Conservation (phyloP, 306 rosid species). For the Prunus fruticosa region DNA sequence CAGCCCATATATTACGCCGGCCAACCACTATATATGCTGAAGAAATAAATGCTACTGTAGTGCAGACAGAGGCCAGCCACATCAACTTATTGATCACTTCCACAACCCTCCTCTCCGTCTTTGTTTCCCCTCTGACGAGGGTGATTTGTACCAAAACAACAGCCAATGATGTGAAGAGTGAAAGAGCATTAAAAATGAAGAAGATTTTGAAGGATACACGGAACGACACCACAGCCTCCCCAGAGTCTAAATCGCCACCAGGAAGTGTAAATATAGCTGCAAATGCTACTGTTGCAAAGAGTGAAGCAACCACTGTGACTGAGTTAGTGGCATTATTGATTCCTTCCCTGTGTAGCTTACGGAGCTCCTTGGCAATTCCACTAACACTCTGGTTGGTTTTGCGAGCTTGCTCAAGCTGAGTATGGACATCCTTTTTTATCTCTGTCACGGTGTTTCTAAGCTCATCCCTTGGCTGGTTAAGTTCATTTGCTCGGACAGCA, state of each 20-base stretch:
- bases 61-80: constrained; percentile 87
- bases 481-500: constrained; percentile 65
- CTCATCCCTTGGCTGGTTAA: constrained; percentile 84
- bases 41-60: constrained; percentile 65
- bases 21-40: constrained; percentile 80
- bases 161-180: constrained; percentile 74
- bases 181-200: constrained; percentile 61
- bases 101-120: constrained; percentile 69
- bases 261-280: constrained; percentile 90
- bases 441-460: constrained; percentile 68
- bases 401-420: constrained; percentile 84
- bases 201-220: constrained; percentile 57
- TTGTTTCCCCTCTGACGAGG: constrained; percentile 72
- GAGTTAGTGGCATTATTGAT: constrained; percentile 82
- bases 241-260: constrained; percentile 57
- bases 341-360: constrained; percentile 69
- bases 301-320: constrained; percentile 83
- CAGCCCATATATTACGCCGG: constrained; percentile 69
- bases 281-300: constrained; percentile 83
- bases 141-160: constrained; percentile 93
- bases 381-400: constrained; percentile 65
- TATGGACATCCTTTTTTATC: constrained; percentile 69
- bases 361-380: constrained; percentile 74
- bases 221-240: constrained; percentile 51
- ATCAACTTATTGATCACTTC: constrained; percentile 85